Conservation (phyloP, 192 early-diverging fungal genomes). For the Chytriomyces hyalinus region DNA sequence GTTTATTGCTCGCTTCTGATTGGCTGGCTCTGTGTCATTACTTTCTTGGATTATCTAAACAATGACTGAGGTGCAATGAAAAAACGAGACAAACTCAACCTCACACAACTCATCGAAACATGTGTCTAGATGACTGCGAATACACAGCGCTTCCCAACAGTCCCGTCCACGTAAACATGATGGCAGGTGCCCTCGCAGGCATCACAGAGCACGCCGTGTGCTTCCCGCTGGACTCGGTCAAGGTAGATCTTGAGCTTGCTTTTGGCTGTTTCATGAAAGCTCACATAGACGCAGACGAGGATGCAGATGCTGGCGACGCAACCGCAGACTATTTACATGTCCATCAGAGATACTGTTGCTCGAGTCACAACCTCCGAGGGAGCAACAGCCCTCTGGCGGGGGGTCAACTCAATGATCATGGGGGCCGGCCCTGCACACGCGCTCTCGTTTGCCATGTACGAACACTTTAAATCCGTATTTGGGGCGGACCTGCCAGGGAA, state of each 20-base stretch:
- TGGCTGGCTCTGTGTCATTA: too few species aligned
- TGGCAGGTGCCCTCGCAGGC: constrained; percentile 95
- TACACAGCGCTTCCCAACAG: constrained; percentile 90
- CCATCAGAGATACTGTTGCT: constrained; percentile 72
- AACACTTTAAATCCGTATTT: constrained; percentile 83
- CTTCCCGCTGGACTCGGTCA: constrained; percentile 93
- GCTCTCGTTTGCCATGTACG: constrained; percentile 94
- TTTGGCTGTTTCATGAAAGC: too few species aligned
- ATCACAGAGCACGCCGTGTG: constrained; percentile 96
- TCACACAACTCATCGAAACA: background rate
- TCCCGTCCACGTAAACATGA: constrained; percentile 79
- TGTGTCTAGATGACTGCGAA: constrained; percentile 66
- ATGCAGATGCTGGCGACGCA: constrained; percentile 84
- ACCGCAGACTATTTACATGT: constrained; percentile 66
- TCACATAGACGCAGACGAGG: constrained; percentile 62
- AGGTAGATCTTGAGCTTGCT: constrained; percentile 34
- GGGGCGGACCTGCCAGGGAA: constrained; percentile 60
- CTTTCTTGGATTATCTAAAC: too few species aligned
- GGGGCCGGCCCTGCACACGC: constrained; percentile 97
- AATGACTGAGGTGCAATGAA: too few species aligned
- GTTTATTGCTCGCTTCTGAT: too few species aligned
- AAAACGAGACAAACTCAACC: too few species aligned
- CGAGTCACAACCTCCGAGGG: constrained; percentile 79
- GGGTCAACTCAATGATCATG: constrained; percentile 92
- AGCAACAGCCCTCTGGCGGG: constrained; percentile 82